Base-by-base conservation (phyloP, 768 basidiomycete species). In the Leucosporidium scottii region DNA sequence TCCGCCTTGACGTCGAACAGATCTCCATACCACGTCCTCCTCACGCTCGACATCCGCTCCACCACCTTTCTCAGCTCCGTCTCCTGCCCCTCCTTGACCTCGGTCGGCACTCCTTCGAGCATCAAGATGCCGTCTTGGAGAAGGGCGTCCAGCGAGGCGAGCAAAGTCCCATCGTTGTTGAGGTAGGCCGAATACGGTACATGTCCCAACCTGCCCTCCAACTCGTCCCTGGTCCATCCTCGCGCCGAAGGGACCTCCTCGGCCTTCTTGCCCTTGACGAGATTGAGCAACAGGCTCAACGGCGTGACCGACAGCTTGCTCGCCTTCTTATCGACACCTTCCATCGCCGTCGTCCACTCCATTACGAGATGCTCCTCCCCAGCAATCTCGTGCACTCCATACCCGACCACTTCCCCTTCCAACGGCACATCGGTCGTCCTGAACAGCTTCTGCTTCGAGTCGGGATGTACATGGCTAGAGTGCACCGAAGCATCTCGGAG, bases 21-120 rank as follows among this genome's bases (percentile, higher is more conserved):
- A 56, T 83, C 81, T 0, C 94, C 94, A 73, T 99, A 99, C 77
- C 97, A 93, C 13, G 93, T 98, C 55, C 83, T 80, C 31, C 91
- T 81, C 31, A 97, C 81, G 70, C 90, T 84, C 9, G 91, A 88
- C 73, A 97, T 88, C 28, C 75, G 76, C 31, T 81, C 79, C 2
- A 85, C 90, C 4, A 97, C 81, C n/a, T 66, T 79, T 5, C 84
- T 81, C 36, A 92, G 77, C 77, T 87, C 87, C 76, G 90, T 92
- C 0, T 77, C 78, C 31, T 83, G 81, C 65, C 88, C 78, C 27
- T 81, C 80, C 1, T 87, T 90, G 56, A 84, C 80, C 21, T 78
- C 66, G 54, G 83, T 84, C 0, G 91, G 88, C 0, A 94, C 89
- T 6, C 82, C 85, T 2, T 79, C 81, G 30, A 94, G 78, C 75